Conservation (phyloP, 768 basidiomycete species). For the Collybia mongolica region DNA sequence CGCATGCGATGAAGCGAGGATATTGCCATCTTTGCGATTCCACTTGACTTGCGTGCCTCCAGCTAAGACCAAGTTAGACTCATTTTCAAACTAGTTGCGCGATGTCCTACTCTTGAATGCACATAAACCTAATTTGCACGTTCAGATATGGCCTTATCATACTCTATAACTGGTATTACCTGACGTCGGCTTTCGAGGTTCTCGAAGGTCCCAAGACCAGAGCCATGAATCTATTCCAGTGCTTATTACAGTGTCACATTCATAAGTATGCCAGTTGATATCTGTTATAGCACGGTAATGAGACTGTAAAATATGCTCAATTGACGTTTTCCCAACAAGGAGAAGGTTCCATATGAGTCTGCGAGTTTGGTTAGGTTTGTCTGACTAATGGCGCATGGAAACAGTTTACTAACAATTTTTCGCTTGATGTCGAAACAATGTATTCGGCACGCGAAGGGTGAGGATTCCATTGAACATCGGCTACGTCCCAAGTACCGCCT, state of each 20-base stretch:
- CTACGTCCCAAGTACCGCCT: constrained; percentile 95
- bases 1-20: constrained; percentile 88
- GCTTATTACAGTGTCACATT: constrained; percentile 84
- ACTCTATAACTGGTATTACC: constrained; percentile 41
- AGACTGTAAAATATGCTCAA: constrained; percentile 81
- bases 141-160: constrained; percentile 35
- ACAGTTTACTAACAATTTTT: constrained; percentile 65
- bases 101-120: constrained; percentile 39
- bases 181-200: constrained; percentile 67
- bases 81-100: not conserved
- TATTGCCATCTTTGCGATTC: constrained; percentile 84
- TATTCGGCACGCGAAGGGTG: constrained; percentile 74
- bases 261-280: constrained; percentile 93
- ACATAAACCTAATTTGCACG: constrained; percentile 45
- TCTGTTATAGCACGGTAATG: constrained; percentile 97
- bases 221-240: constrained; percentile 94
- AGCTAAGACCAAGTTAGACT: constrained; percentile 40
- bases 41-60: constrained; percentile 96
- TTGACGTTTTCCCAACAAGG: constrained; percentile 69
- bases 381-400: not conserved
- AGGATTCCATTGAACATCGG: constrained; percentile 92
- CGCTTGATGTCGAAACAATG: constrained; percentile 85
- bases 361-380: not conserved
- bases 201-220: constrained; percentile 90
- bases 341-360: constrained; percentile 95